A percentile compares a stretch with the other conserved stretches of the same genome.
phyloP scores from a whole-genome alignment of 164 flowering plant species.

The Buxus sempervirens region DNA sequence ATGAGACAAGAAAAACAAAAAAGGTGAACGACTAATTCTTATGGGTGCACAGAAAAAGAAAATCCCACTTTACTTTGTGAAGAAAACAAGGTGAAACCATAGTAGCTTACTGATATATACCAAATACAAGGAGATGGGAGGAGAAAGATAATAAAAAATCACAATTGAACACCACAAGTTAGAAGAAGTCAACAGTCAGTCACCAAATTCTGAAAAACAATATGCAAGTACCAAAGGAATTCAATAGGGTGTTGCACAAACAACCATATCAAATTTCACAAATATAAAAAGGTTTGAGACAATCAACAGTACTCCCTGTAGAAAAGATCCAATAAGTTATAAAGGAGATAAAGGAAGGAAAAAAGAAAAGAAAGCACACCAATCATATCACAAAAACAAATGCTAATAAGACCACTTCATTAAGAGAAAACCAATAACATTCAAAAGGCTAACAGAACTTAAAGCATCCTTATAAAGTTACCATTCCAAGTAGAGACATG shows the following conservation, averaged over 20 bases:
- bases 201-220: background rate
- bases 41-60: background rate
- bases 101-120: background rate
- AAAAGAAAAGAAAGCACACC: background rate
- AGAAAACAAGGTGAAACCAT: background rate
- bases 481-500: background rate
- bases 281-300: background rate
- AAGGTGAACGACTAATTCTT: background rate
- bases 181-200: background rate
- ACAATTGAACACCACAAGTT: background rate
- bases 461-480: too few species aligned
- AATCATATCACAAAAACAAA: background rate
- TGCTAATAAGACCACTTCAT: background rate
- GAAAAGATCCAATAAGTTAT: background rate
- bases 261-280: background rate
- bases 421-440: background rate
- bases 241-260: background rate
- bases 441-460: background rate
- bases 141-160: background rate
- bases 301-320: background rate
- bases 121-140: background rate
- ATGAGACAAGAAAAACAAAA: background rate
- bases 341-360: background rate
- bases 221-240: background rate
- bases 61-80: too few species aligned